phyloP scores from a whole-genome alignment of 139 green algal genomes.

The Trebouxia sp. region DNA sequence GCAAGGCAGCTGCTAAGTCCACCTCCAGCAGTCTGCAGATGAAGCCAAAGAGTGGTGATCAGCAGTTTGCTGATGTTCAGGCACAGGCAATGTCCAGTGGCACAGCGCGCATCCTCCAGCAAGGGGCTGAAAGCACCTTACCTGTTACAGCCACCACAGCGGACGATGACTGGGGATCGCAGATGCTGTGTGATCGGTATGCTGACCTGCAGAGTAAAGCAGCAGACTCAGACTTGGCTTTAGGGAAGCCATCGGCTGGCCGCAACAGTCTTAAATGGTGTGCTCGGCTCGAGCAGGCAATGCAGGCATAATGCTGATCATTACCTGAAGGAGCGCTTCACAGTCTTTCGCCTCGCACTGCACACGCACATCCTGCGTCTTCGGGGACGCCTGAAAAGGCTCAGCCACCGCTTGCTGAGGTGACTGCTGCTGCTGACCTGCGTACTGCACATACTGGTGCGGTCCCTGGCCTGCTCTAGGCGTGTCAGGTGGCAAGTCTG shows the following conservation, averaged over 20 bases:
- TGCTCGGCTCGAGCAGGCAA: no score
- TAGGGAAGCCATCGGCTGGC: not conserved
- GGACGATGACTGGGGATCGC: not conserved
- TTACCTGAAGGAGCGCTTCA: slow-evolving; percentile 9
- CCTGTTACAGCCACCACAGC: slow-evolving; percentile 6
- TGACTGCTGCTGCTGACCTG: not conserved
- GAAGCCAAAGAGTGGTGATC: not conserved
- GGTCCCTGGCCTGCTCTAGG: not conserved
- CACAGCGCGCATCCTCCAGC: not conserved
- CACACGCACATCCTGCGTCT: slow-evolving; percentile 2
- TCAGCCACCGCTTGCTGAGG: not conserved
- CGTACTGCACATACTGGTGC: not conserved
- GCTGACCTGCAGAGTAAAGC: not conserved
- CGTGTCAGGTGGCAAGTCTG: not conserved
- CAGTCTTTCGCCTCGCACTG: slow-evolving; percentile 1
- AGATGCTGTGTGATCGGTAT: slow-evolving; percentile 15
- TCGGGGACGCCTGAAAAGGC: not conserved
- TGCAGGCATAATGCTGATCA: no score
- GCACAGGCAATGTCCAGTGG: no score
- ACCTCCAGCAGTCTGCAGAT: not conserved
- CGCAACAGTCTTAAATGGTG: no score
- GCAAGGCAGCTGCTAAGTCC: slow-evolving; percentile 5
- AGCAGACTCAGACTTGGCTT: not conserved
- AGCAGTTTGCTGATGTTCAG: no score
- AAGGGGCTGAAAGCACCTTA: not conserved